Evolutionary conservation across 306 rosid species (phyloP).

Genomic region (Pyrus betulifolia): DNA sequence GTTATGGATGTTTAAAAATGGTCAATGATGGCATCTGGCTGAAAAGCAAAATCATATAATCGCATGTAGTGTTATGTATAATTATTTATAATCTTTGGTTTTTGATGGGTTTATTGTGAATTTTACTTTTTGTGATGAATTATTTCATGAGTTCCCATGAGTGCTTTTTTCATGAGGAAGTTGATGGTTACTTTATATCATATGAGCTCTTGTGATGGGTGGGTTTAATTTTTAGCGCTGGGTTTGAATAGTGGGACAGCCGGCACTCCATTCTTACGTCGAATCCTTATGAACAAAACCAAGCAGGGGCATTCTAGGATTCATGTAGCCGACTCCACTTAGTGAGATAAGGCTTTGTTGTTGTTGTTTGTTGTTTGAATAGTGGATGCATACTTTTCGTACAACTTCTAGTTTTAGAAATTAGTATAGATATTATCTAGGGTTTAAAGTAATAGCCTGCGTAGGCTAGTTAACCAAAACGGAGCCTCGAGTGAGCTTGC

Average conservation of each 20-base stretch:
- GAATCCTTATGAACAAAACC: too few relatives aligned
- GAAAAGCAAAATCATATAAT: not conserved
- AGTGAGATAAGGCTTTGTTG: too few relatives aligned
- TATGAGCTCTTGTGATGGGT: not conserved
- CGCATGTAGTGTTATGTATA: not conserved
- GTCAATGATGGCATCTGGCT: not conserved
- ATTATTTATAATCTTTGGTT: not conserved
- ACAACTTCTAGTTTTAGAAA: not conserved
- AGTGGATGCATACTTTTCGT: not conserved
- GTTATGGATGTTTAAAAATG: not conserved
- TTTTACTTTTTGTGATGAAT: not conserved
- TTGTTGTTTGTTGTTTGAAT: not conserved
- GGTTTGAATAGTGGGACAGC: not conserved
- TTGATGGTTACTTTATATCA: not conserved
- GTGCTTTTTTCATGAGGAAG: not conserved
- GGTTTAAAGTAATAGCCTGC: not conserved
- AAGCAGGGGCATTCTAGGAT: too few relatives aligned
- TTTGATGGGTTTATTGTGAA: not conserved
- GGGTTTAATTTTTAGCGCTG: not conserved
- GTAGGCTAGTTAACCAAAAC: not conserved
- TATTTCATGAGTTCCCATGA: too few relatives aligned
- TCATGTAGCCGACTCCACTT: too few relatives aligned
- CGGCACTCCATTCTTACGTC: too few relatives aligned
- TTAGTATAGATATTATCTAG: not conserved
- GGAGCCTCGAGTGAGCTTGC: slow-evolving; percentile 60